Evolutionary conservation across 2,329 filamentous ascomycete genomes (phyloP).

Genomic region (Thelonectria olida): DNA sequence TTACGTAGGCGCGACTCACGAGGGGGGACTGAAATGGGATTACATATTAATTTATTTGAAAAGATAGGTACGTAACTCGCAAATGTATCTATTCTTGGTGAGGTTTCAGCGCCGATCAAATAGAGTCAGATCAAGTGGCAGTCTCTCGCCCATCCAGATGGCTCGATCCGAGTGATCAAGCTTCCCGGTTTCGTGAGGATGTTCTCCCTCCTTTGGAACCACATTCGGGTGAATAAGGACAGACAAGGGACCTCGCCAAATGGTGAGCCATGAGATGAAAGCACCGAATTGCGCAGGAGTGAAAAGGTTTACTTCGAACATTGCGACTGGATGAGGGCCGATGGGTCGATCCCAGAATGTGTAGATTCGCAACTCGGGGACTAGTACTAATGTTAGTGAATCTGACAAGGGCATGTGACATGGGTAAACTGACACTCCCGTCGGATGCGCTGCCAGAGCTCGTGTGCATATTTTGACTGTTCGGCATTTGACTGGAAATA

Average conservation of each 20-base stretch:
- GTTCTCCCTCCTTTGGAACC: slow-evolving; percentile 51
- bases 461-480: slow-evolving; percentile 73
- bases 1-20: too few relatives aligned
- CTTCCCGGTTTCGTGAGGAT: slow-evolving; percentile 45
- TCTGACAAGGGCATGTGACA: not conserved
- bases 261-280: slow-evolving; percentile 84
- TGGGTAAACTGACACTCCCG: slow-evolving; percentile 71
- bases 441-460: slow-evolving; percentile 81
- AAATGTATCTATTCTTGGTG: too few relatives aligned
- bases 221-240: slow-evolving; percentile 87
- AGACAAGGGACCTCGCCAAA: slow-evolving; percentile 83
- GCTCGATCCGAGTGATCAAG: slow-evolving; percentile 74
- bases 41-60: too few relatives aligned
- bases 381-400: slow-evolving; percentile 50
- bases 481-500: slow-evolving; percentile 71
- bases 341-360: slow-evolving; percentile 78
- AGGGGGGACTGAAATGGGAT: too few relatives aligned
- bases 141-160: slow-evolving; percentile 77
- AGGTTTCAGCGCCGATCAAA: slow-evolving; percentile 26
- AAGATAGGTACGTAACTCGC: too few relatives aligned
- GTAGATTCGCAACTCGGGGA: slow-evolving; percentile 88
- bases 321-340: slow-evolving; percentile 83
- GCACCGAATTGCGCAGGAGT: slow-evolving; percentile 89
- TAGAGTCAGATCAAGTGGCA: slow-evolving; percentile 62
- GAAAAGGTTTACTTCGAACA: slow-evolving; percentile 94